Conservation (phyloP, 805 yeast genomes). For the Martiniozyma abietophila region DNA sequence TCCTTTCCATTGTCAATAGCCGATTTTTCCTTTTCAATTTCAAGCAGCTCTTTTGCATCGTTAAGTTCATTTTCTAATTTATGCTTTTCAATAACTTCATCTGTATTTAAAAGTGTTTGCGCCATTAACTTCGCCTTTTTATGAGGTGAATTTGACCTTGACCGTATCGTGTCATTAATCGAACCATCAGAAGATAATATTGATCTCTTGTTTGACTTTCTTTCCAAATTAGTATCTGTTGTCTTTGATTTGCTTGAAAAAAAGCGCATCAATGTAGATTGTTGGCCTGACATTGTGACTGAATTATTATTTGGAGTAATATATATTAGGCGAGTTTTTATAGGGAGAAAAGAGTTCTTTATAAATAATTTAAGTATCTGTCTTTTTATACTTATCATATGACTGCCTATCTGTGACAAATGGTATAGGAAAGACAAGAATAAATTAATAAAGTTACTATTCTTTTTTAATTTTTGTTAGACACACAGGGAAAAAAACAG, state of each 20-base stretch:
- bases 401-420: too few species aligned
- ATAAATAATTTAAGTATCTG: too few species aligned
- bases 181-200: neutral
- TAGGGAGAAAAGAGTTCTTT: too few species aligned
- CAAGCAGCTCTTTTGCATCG: conserved; percentile 16
- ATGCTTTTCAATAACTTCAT: conserved; percentile 13
- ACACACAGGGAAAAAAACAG: too few species aligned
- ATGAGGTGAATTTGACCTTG: conserved; percentile 1
- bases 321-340: too few species aligned
- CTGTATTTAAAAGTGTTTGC: conserved; percentile 3
- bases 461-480: too few species aligned
- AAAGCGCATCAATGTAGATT: conserved; percentile 12
- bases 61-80: conserved; percentile 15
- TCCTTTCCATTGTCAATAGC: too few species aligned
- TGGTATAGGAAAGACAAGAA: too few species aligned
- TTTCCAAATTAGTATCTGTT: neutral
- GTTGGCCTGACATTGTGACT: conserved; percentile 4
- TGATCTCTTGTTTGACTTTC: too few species aligned
- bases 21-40: conserved; percentile 7
- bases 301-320: too few species aligned
- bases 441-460: too few species aligned
- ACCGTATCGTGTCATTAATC: neutral
- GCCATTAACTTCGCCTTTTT: conserved; percentile 9
- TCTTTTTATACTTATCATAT: too few species aligned
- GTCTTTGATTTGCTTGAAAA: conserved; percentile 6